These are phyloP conservation scores for Amborella trichopoda DNA, from an alignment of 164 flowering plant genomes.

Conservation along the genomic window DNA sequence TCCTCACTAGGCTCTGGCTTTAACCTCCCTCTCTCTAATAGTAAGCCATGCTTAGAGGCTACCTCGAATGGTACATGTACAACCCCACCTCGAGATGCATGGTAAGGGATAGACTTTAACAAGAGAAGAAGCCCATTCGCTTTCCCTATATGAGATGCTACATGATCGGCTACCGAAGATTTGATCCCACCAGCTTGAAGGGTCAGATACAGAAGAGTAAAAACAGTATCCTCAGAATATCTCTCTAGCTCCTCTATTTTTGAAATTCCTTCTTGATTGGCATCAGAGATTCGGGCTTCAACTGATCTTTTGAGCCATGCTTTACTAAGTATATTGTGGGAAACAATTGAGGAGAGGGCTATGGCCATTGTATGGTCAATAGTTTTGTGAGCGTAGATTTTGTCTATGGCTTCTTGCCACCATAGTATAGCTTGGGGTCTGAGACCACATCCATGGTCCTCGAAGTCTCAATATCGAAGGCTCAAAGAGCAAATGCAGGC, in stretches of 20 bases:
- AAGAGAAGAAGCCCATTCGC: conserved; percentile 89
- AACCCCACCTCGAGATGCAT: conserved; percentile 46
- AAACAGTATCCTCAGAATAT: conserved; percentile 85
- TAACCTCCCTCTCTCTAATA: conserved; percentile 38
- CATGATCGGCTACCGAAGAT: conserved; percentile 93
- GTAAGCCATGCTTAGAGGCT: conserved; percentile 73
- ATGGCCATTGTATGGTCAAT: conserved; percentile 87
- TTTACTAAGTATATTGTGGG: conserved; percentile 62
- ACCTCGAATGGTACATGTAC: conserved; percentile 61
- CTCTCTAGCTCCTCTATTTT: conserved; percentile 64
- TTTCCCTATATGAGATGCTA: conserved; percentile 95
- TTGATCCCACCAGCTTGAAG: conserved; percentile 85
- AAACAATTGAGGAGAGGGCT: conserved; percentile 56
- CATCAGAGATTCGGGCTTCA: conserved; percentile 88
- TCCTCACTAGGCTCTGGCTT: conserved; percentile 44
- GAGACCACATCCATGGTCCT: conserved; percentile 95
- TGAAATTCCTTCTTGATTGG: conserved; percentile 57
- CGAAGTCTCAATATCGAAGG: conserved; percentile 91
- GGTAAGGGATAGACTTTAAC: conserved; percentile 77
- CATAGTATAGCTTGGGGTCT: conserved; percentile 84
- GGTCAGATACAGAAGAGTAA: conserved; percentile 71
- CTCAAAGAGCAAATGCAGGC: conserved; percentile 88
- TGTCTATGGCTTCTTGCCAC: conserved; percentile 98
- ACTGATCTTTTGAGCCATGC: conserved; percentile 88
- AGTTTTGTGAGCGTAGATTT: conserved; percentile 49